These are phyloP conservation scores for Irineochytrium annulatum DNA, from an alignment of 192 early-diverging fungal species.

Conservation along the genomic window DNA sequence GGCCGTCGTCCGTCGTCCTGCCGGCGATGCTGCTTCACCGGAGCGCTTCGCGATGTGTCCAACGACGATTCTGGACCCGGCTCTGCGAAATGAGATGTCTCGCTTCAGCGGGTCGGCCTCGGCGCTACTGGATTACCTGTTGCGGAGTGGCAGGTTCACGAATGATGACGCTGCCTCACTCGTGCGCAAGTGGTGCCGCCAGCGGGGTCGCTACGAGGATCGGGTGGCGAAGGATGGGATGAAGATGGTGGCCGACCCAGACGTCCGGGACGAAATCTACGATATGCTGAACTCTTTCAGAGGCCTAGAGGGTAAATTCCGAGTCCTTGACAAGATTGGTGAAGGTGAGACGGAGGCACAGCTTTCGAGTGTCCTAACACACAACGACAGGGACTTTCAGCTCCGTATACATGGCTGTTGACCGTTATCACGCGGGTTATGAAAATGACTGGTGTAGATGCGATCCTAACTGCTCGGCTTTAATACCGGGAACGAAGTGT, in stretches of 20 bases:
- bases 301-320: conserved; percentile 54
- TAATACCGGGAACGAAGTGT: conserved; percentile 32
- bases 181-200: no score
- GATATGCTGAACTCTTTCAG: conserved; percentile 58
- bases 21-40: no score
- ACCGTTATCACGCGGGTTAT: conserved; percentile 66
- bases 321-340: conserved; percentile 73
- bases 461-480: not conserved
- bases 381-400: conserved; percentile 75
- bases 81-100: no score
- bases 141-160: no score
- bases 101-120: no score
- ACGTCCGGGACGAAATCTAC: conserved; percentile 51
- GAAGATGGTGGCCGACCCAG: not conserved
- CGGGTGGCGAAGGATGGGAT: not conserved
- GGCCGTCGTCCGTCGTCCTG: no score
- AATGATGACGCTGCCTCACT: no score
- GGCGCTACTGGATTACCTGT: no score
- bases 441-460: conserved; percentile 62
- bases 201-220: no score
- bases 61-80: no score
- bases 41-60: no score
- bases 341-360: conserved; percentile 41
- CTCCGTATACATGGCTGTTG: conserved; percentile 86
- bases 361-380: not conserved